phyloP scores from a whole-genome alignment of 1,284 basidiomycete species.

The Ustilago curta region DNA sequence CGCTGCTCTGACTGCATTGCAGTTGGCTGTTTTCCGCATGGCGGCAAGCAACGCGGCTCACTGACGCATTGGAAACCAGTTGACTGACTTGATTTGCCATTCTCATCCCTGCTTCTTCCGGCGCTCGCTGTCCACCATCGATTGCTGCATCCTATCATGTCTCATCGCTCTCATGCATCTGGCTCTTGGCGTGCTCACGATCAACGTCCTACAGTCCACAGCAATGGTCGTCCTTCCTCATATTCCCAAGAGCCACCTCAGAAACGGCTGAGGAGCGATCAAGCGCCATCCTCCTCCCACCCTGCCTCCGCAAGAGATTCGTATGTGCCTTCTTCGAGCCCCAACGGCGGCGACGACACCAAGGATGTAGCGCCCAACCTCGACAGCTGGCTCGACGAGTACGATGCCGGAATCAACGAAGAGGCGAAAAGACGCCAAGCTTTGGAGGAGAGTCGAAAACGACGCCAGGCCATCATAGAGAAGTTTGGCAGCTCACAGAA shows the following conservation, averaged over 20 bases:
- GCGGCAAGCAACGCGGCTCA: slow-evolving; percentile 1
- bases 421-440: slow-evolving; percentile 24
- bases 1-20: slow-evolving; percentile 1
- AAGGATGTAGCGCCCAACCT: slow-evolving; percentile 10
- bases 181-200: slow-evolving; percentile 9
- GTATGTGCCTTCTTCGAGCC: not conserved
- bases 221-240: slow-evolving; percentile 4
- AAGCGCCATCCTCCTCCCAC: not conserved
- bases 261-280: slow-evolving; percentile 20
- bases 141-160: slow-evolving; percentile 13
- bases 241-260: slow-evolving; percentile 12
- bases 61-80: slow-evolving; percentile 5
- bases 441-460: slow-evolving; percentile 56
- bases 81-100: slow-evolving; percentile 22
- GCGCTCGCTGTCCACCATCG: slow-evolving; percentile 2
- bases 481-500: slow-evolving; percentile 27
- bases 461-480: slow-evolving; percentile 47
- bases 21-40: not conserved
- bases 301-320: not conserved
- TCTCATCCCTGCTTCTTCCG: slow-evolving; percentile 13
- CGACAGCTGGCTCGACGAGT: slow-evolving; percentile 28
- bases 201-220: not conserved
- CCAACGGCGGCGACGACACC: not conserved
- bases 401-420: slow-evolving; percentile 34
- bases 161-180: slow-evolving; percentile 18